Percentiles rank a stretch among this genome's conserved stretches.
Evolutionary conservation across 148 eudicot genomes (phyloP).

Genomic region (Fagopyrum esculentum): DNA sequence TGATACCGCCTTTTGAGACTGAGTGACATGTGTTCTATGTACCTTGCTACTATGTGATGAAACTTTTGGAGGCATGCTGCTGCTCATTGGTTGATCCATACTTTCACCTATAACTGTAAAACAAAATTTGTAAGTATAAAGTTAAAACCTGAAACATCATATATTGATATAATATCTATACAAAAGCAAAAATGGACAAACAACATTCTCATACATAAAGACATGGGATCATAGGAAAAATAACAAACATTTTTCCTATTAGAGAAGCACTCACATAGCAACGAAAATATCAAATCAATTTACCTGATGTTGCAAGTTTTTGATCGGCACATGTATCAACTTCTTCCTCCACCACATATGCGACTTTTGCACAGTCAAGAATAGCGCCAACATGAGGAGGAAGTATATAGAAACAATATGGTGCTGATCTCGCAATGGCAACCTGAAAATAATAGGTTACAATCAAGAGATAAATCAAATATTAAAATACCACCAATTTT

Average conservation of each 20-base stretch:
- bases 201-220: conserved; percentile 2
- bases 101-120: conserved; percentile 11
- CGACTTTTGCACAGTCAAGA: conserved; percentile 29
- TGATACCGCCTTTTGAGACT: not conserved
- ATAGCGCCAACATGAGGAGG: conserved; percentile 20
- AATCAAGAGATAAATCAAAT: not conserved
- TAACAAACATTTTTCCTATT: not conserved
- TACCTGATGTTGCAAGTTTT: conserved; percentile 21
- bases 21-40: not conserved
- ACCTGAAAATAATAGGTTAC: conserved; percentile 16
- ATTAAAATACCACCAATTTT: not conserved
- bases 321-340: conserved; percentile 19
- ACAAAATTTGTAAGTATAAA: not conserved
- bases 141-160: not conserved
- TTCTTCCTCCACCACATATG: conserved; percentile 20
- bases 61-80: not conserved
- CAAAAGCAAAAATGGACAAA: not conserved
- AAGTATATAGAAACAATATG: conserved; percentile 27
- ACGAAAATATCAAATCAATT: not conserved
- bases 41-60: not conserved
- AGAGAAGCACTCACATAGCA: not conserved
- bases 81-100: conserved; percentile 6
- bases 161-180: not conserved
- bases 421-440: conserved; percentile 26
- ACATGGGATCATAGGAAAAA: not conserved